Conservation (phyloP, 352 stramenopile species). For the Phytopythium oedochilum region DNA sequence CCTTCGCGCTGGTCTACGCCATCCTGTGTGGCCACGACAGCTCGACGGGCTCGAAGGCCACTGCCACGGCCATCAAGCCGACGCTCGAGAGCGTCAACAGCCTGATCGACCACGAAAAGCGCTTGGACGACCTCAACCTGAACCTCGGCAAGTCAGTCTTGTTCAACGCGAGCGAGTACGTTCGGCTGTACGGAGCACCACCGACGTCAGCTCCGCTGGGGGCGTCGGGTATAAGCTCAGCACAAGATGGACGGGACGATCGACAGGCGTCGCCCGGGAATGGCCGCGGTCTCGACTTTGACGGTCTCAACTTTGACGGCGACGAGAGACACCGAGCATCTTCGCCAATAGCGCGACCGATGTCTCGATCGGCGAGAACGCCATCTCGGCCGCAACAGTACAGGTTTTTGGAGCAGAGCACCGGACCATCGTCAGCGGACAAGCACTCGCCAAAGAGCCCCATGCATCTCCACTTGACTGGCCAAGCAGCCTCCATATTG, state of each 20-base stretch:
- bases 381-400: background rate
- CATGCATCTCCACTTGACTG: background rate
- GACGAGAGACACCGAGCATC: background rate
- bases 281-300: background rate
- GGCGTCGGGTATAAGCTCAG: background rate
- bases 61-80: constrained; percentile 8
- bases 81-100: constrained; percentile 19
- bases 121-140: constrained; percentile 16
- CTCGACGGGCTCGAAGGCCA: background rate
- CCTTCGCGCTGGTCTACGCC: constrained; percentile 16
- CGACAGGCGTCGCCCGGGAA: background rate
- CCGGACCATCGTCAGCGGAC: background rate
- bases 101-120: constrained; percentile 16
- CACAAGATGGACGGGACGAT: too few relatives aligned
- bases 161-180: constrained; percentile 22
- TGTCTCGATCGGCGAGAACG: background rate
- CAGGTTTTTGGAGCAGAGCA: background rate
- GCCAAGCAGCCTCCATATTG: background rate
- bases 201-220: background rate
- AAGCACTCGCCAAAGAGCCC: background rate
- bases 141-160: constrained; percentile 26
- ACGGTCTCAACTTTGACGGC: background rate
- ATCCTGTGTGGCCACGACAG: constrained; percentile 11
- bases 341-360: background rate
- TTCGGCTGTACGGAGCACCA: constrained; percentile 15